Percentiles rank a stretch among this genome's conserved stretches.
These are phyloP conservation scores for Fusarium longipes DNA, from an alignment of 2,329 filamentous ascomycete genomes.

Conservation along the genomic window DNA sequence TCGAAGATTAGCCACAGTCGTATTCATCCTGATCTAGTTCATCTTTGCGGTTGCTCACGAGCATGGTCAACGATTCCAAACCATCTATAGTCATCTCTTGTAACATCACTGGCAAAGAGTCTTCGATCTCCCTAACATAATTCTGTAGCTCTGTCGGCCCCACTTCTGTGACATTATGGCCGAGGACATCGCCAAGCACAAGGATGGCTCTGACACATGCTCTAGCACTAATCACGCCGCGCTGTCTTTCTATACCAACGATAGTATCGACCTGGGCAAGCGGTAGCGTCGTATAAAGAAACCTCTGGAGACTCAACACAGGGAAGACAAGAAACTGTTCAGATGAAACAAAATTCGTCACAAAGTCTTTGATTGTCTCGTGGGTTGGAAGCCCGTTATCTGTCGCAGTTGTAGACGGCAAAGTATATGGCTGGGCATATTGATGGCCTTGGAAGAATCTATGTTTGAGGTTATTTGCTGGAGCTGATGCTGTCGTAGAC, in stretches of 20 bases:
- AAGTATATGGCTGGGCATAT: too few relatives aligned
- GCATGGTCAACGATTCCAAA: neutral
- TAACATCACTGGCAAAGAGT: rapidly evolving
- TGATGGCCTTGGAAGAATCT: neutral
- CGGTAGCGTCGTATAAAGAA: neutral
- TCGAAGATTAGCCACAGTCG: rapidly evolving
- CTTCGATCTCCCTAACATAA: neutral
- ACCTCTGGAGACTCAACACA: rapidly evolving
- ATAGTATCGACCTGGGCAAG: neutral
- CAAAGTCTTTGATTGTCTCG: neutral
- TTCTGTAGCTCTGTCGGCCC: neutral
- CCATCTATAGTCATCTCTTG: neutral
- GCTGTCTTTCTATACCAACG: rapidly evolving
- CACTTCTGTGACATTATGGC: rapidly evolving
- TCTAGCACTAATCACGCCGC: rapidly evolving
- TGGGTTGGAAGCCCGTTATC: rapidly evolving
- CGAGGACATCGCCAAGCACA: neutral
- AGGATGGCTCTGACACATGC: neutral
- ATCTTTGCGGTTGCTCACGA: neutral
- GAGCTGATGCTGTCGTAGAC: neutral
- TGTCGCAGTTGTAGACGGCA: rapidly evolving
- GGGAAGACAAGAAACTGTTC: constrained; percentile 1
- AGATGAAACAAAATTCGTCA: neutral
- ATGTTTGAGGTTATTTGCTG: neutral
- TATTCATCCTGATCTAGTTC: rapidly evolving